These are phyloP conservation scores for Ceratocystis destructans DNA, from an alignment of 2,329 filamentous ascomycete species.

Conservation along the genomic window DNA sequence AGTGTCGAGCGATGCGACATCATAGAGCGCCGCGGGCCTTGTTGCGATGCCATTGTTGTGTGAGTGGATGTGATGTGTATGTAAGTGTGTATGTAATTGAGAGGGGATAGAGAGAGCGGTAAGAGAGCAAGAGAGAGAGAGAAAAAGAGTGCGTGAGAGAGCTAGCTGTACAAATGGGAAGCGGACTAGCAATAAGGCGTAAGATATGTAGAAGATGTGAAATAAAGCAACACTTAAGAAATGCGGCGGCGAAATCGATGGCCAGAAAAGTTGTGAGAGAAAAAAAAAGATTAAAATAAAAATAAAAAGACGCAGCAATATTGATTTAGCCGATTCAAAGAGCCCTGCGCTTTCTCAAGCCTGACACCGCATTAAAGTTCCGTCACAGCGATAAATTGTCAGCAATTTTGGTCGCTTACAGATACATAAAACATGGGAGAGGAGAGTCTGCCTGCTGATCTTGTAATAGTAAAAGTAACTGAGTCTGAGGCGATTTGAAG, in stretches of 20 bases:
- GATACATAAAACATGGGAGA: neutral
- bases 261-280: neutral
- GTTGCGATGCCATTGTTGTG: conserved; percentile 30
- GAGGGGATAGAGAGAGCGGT: neutral
- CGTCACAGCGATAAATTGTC: neutral
- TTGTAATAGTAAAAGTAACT: neutral
- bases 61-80: neutral
- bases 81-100: neutral
- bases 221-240: too few species aligned
- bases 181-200: too few species aligned
- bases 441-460: neutral
- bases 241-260: too few species aligned
- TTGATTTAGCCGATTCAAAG: too few species aligned
- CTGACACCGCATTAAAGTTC: neutral
- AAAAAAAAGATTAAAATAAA: neutral
- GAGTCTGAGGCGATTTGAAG: too few species aligned
- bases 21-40: conserved; percentile 30
- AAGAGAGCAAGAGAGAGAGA: neutral
- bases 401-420: neutral
- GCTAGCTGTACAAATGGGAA: too few species aligned
- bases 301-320: neutral
- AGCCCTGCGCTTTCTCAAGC: too few species aligned
- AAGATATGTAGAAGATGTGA: too few species aligned
- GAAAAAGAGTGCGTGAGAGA: too few species aligned
- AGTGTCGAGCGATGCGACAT: conserved; percentile 49